Conservation (phyloP, 306 rosid species). For the Carpinus fangiana region DNA sequence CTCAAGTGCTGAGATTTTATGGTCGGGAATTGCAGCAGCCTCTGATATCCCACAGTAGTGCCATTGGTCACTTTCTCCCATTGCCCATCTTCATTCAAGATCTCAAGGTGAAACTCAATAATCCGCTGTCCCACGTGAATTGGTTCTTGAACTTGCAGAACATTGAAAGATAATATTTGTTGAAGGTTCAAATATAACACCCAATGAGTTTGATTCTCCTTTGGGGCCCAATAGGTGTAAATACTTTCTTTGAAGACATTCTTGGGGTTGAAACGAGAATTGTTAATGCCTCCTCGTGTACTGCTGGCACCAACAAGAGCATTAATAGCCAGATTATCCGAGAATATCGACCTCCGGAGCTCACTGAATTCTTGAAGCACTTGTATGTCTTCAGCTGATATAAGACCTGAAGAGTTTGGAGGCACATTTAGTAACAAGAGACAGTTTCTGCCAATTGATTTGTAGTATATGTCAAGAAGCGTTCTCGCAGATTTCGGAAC, state of each 20-base stretch:
- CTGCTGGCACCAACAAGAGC: constrained; percentile 64
- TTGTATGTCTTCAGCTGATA: constrained; percentile 74
- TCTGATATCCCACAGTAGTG: constrained; percentile 79
- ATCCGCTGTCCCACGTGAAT: constrained; percentile 92
- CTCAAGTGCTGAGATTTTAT: constrained; percentile 58
- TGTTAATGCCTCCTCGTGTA: constrained; percentile 53
- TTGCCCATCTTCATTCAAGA: constrained; percentile 35
- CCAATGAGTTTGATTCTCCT: constrained; percentile 58
- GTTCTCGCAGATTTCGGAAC: constrained; percentile 71
- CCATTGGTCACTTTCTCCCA: constrained; percentile 67
- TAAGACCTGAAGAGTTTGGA: constrained; percentile 88
- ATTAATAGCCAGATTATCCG: constrained; percentile 56
- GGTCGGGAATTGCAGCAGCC: constrained; percentile 62
- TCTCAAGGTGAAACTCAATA: constrained; percentile 69
- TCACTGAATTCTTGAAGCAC: constrained; percentile 77
- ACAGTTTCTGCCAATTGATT: constrained; percentile 81
- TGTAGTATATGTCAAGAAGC: constrained; percentile 83
- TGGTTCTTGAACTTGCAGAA: constrained; percentile 82
- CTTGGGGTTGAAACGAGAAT: constrained; percentile 53
- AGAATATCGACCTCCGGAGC: constrained; percentile 67
- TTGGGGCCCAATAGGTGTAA: constrained; percentile 81
- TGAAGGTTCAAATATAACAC: constrained; percentile 55
- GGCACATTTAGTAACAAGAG: constrained; percentile 75
- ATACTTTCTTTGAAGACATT: constrained; percentile 71
- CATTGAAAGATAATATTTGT: constrained; percentile 60